Percentiles rank a stretch among this genome's conserved stretches.
phyloP scores from a whole-genome alignment of 139 green algal species.

The Micractinium sp. region DNA sequence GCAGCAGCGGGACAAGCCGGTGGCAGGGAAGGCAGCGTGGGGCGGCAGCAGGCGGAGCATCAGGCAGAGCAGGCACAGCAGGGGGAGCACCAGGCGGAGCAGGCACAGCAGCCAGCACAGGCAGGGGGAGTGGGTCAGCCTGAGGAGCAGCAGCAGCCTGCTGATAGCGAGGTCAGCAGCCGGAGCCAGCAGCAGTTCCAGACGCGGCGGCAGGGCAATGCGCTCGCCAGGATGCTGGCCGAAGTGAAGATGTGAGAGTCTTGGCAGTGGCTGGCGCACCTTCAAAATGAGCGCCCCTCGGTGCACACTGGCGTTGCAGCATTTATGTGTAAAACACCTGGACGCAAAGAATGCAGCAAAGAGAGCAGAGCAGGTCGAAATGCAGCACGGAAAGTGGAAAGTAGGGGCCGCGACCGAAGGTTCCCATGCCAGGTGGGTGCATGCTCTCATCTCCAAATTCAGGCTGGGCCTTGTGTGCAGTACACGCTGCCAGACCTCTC shows the following conservation, averaged over 20 bases:
- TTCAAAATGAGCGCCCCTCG: background rate
- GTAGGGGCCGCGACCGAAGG: too few relatives aligned
- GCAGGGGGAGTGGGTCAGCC: background rate
- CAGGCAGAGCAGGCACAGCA: background rate
- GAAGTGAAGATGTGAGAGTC: conserved; percentile 2
- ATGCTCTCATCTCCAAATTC: too few relatives aligned
- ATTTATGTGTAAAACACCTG: too few relatives aligned
- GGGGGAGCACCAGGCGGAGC: background rate
- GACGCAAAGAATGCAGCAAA: background rate
- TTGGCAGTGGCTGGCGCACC: background rate
- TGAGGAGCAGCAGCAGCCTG: background rate
- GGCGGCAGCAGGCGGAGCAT: background rate
- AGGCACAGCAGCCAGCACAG: too few relatives aligned
- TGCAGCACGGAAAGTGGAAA: too few relatives aligned
- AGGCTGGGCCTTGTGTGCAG: too few relatives aligned
- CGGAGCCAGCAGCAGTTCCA: background rate
- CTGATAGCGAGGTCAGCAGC: background rate
- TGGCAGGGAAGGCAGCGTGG: background rate
- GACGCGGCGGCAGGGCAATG: background rate
- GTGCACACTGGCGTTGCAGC: background rate
- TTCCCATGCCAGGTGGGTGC: too few relatives aligned
- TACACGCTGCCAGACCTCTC: too few relatives aligned
- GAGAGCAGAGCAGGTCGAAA: too few relatives aligned
- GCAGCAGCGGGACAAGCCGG: background rate
- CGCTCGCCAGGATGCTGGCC: background rate